Evolutionary conservation across 768 basidiomycete species (phyloP).

Genomic region (Rickenella mellea): DNA sequence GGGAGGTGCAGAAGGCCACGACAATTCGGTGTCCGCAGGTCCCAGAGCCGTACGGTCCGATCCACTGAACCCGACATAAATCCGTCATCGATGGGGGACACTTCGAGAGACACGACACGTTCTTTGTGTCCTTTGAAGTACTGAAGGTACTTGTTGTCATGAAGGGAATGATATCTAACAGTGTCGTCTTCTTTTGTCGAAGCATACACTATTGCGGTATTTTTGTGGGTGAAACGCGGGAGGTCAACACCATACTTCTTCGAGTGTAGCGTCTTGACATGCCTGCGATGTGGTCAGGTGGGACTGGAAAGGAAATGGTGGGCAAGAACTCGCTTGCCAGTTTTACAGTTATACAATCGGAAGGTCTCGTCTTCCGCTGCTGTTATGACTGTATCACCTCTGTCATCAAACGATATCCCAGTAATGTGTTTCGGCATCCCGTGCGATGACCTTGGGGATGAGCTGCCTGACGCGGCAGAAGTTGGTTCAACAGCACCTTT

Average conservation of each 20-base stretch:
- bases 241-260: conserved; percentile 97
- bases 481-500: conserved; percentile 63
- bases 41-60: conserved; percentile 94
- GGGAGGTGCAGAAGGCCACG: conserved; percentile 73
- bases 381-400: conserved; percentile 79
- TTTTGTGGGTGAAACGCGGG: conserved; percentile 91
- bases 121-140: conserved; percentile 95
- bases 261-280: conserved; percentile 70
- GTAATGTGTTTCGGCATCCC: conserved; percentile 69
- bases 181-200: conserved; percentile 95
- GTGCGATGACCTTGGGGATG: conserved; percentile 18
- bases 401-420: conserved; percentile 83
- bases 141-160: conserved; percentile 92
- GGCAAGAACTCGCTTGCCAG: conserved; percentile 75
- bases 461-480: conserved; percentile 36
- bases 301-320: conserved; percentile 10
- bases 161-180: conserved; percentile 87
- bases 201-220: conserved; percentile 74
- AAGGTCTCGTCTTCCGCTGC: conserved; percentile 91
- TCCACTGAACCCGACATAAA: conserved; percentile 95
- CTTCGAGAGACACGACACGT: conserved; percentile 80
- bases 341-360: conserved; percentile 78
- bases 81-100: conserved; percentile 87
- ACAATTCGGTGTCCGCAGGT: conserved; percentile 71
- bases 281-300: conserved; percentile 32